phyloP scores from a whole-genome alignment of 23 red algal genomes.

The Agarophyton chilense region DNA sequence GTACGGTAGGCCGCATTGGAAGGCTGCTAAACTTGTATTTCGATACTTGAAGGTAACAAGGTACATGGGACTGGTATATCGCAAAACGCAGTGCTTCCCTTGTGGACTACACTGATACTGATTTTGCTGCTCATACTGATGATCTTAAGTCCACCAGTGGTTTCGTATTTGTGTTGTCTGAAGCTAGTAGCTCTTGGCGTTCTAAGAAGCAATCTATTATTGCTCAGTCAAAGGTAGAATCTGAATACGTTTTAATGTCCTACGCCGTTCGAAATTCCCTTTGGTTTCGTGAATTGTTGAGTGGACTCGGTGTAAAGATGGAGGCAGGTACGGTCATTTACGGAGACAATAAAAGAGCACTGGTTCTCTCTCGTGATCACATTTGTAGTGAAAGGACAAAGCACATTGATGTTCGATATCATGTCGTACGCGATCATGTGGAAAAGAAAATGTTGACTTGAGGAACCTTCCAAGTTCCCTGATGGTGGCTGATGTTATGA shows the following conservation, averaged over 20 bases:
- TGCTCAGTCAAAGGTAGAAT: slow-evolving; percentile 6
- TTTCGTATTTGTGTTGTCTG: neutral
- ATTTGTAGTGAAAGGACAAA: neutral
- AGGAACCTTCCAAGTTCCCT: neutral
- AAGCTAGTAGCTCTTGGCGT: neutral
- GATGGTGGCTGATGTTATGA: slow-evolving; percentile 26
- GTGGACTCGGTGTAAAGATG: too few species aligned
- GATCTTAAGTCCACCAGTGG: slow-evolving; percentile 11
- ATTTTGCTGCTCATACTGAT: slow-evolving; percentile 7
- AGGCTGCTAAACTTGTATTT: neutral
- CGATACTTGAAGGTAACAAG: slow-evolving; percentile 33
- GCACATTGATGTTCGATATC: slow-evolving; percentile 2
- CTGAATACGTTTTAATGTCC: slow-evolving; percentile 2
- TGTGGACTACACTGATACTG: slow-evolving; percentile 16
- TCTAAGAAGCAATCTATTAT: slow-evolving; percentile 16
- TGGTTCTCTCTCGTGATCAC: neutral
- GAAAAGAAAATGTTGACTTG: neutral
- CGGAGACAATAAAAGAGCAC: neutral
- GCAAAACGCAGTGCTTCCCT: neutral
- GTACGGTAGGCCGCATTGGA: neutral
- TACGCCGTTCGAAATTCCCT: neutral
- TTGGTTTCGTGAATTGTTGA: neutral
- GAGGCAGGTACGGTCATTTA: neutral
- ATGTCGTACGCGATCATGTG: slow-evolving; percentile 23
- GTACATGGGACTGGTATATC: neutral